Evolutionary conservation across 2,329 filamentous ascomycete species (phyloP).

Genomic region (Penicillium sp.): DNA sequence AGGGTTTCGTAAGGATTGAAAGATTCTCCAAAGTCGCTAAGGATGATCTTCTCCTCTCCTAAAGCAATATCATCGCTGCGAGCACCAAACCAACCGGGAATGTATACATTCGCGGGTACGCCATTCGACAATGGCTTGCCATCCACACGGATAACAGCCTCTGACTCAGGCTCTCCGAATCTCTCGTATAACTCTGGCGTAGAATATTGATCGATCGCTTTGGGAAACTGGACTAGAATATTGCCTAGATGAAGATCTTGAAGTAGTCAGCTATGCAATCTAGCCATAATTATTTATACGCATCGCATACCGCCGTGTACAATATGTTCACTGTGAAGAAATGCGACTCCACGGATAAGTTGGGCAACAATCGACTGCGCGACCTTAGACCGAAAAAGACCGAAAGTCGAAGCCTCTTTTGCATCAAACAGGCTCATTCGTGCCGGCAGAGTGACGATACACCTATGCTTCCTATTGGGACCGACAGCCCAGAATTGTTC

Average conservation of each 20-base stretch:
- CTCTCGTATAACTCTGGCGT: constrained; percentile 21
- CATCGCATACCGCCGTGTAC: too few relatives aligned
- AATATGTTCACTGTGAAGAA: too few relatives aligned
- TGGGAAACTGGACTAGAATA: constrained; percentile 22
- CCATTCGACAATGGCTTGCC: constrained; percentile 16
- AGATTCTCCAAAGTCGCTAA: constrained; percentile 31
- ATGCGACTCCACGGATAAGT: too few relatives aligned
- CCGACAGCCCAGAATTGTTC: too few relatives aligned
- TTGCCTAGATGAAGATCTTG: constrained; percentile 27
- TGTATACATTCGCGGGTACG: constrained; percentile 17
- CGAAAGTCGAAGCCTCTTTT: too few relatives aligned
- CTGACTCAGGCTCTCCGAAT: constrained; percentile 21
- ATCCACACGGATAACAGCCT: constrained; percentile 25
- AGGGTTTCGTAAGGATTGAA: constrained; percentile 19
- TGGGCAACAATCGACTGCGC: too few relatives aligned
- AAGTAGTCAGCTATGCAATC: not conserved
- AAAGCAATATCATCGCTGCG: constrained; percentile 16
- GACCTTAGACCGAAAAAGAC: too few relatives aligned
- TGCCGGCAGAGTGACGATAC: too few relatives aligned
- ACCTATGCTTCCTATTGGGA: too few relatives aligned
- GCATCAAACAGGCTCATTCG: too few relatives aligned
- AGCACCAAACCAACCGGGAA: constrained; percentile 14
- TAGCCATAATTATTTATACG: too few relatives aligned
- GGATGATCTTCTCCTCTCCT: constrained; percentile 20
- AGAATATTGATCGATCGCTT: constrained; percentile 19